Percentiles rank a stretch among this genome's conserved stretches.
phyloP scores from a whole-genome alignment of 2,329 filamentous ascomycete genomes.

The Plenodomus tracheiphilus region DNA sequence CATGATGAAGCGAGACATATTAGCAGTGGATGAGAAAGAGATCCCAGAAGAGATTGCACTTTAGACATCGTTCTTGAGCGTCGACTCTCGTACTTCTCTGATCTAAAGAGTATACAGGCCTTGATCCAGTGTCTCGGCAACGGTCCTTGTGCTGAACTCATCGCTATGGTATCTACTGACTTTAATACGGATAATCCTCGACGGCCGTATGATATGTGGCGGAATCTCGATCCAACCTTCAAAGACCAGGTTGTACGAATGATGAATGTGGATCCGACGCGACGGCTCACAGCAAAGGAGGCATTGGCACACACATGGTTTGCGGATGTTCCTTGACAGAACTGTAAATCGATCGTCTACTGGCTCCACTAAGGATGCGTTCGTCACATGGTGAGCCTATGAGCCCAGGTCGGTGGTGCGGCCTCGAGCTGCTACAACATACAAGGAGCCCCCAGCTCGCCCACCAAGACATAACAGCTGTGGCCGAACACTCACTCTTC shows the following conservation, averaged over 20 bases:
- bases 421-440: too few relatives aligned
- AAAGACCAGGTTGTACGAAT: constrained; percentile 19
- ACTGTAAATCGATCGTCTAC: too few relatives aligned
- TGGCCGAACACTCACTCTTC: too few relatives aligned
- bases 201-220: constrained; percentile 36
- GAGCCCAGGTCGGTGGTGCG: too few relatives aligned
- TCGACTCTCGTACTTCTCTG: constrained; percentile 54
- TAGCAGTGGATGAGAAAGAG: constrained; percentile 44
- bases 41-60: constrained; percentile 41
- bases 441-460: too few relatives aligned
- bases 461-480: too few relatives aligned
- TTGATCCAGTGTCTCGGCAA: constrained; percentile 47
- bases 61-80: constrained; percentile 49
- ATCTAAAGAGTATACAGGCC: constrained; percentile 47
- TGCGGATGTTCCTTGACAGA: constrained; percentile 1
- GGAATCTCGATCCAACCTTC: constrained; percentile 9
- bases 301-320: constrained; percentile 21
- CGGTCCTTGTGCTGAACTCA: constrained; percentile 44
- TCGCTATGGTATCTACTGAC: constrained; percentile 37
- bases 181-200: constrained; percentile 50
- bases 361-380: too few relatives aligned
- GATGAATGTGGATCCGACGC: constrained; percentile 15
- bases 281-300: constrained; percentile 17
- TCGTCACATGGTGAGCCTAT: too few relatives aligned
- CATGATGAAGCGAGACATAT: constrained; percentile 42